Evolutionary conservation across 768 basidiomycete species (phyloP), one percentile per base, ranked within the genome.

Genomic region (Dacryopinax primogenitus): DNA sequence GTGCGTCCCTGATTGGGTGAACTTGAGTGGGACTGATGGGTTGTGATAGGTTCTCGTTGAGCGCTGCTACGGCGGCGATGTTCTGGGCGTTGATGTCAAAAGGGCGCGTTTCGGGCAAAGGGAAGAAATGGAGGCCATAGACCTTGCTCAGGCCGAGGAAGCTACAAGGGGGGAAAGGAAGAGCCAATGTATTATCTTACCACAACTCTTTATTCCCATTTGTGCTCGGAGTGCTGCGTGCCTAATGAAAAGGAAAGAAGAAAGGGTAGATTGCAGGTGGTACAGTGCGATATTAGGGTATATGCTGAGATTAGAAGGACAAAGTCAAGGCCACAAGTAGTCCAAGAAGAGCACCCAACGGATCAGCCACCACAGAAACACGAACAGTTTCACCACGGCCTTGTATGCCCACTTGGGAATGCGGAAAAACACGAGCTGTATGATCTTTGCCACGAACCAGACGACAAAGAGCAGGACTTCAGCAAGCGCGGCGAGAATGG

Each of bases 11-110:
- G 62, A 26, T 32, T 62, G 30, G 23, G 65, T 35, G 37, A 3
- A 65, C 51, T 63, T 33, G 63, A 0, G 15, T 26, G 39, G 15
- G 47, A 33, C 34, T 45, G 45, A 44, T 41, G 67, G 26, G 64
- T 21, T 66, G 36, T 64, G 16, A 15, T 64, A 96, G 94, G 94
- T 93, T 90, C 77, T 85, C 92, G 0, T 78, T 97, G 1, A 94
- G 91, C 1, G 86, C 82, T 2, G 82, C 92, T 62, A 98, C 94
- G 0, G 78, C 86, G 1, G 78, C 84, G 66, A 93, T 96, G 91
- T 88, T 93, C 67, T 70, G 51, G 26, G 37, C 58, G 32, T 63
- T 58, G 51, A 21, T 58, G 51, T 15, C 51, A 6, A 58, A 26
- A 21, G 26, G 51, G 13, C 23, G 51, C 15, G 51, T 58, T 23